Conservation (phyloP, 2,329 filamentous ascomycete genomes). For the Xylaria sp. region DNA sequence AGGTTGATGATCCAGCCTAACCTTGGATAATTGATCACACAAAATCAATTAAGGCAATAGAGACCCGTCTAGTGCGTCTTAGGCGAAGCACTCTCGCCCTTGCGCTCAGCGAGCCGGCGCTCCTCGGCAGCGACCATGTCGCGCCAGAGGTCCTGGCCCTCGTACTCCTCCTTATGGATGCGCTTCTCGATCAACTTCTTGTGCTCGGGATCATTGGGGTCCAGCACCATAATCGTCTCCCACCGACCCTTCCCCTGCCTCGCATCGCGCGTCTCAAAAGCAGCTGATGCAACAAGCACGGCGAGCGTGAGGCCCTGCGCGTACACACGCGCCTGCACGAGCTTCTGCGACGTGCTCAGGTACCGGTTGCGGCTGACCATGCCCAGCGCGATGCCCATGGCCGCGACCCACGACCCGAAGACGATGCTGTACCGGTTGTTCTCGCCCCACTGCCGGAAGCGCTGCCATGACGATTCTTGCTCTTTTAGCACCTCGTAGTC, state of each 20-base stretch:
- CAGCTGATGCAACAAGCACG: conserved; percentile 83
- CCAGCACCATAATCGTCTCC: conserved; percentile 84
- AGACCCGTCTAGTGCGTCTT: conserved; percentile 30
- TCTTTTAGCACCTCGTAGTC: conserved; percentile 64
- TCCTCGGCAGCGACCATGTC: conserved; percentile 89
- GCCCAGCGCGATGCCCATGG: conserved; percentile 78
- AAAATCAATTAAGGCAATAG: too few species aligned
- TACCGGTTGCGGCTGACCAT: conserved; percentile 82
- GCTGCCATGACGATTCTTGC: conserved; percentile 67
- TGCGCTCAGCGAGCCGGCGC: conserved; percentile 60
- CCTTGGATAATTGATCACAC: too few species aligned
- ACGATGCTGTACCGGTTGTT: conserved; percentile 90
- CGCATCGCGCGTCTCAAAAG: conserved; percentile 83
- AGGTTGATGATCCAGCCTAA: background rate
- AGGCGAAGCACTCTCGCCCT: conserved; percentile 48
- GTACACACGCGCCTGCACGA: conserved; percentile 94
- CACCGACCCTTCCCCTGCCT: conserved; percentile 79
- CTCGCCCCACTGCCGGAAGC: conserved; percentile 77
- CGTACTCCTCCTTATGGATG: conserved; percentile 87
- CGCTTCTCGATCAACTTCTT: conserved; percentile 87
- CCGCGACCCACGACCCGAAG: conserved; percentile 81
- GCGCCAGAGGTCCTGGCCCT: conserved; percentile 93
- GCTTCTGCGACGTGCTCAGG: conserved; percentile 81
- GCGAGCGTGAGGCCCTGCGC: conserved; percentile 89
- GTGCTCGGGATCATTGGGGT: conserved; percentile 84